Conservation (phyloP, 305 asterid species). For the Caryopteris hybrid region DNA sequence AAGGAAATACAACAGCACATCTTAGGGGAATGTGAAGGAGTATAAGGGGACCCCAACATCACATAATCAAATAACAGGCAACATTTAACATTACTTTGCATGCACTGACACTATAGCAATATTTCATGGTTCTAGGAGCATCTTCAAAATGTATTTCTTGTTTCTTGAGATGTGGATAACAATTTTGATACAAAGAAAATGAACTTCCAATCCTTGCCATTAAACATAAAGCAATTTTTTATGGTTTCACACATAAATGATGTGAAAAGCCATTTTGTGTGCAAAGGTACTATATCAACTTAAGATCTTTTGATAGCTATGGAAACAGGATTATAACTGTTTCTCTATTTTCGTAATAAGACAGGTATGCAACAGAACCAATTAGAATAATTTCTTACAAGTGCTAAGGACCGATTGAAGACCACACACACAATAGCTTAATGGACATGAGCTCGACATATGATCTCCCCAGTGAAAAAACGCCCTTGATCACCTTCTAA, state of each 20-base stretch:
- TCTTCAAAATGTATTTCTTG: not conserved
- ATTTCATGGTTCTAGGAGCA: not conserved
- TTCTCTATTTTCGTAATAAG: not conserved
- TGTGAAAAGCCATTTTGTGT: not conserved
- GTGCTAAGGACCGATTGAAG: not conserved
- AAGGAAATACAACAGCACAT: constrained; percentile 1
- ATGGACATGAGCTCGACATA: not conserved
- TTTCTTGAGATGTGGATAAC: not conserved
- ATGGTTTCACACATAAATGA: not conserved
- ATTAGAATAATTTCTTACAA: not conserved
- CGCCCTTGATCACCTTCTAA: not conserved
- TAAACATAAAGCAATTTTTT: not conserved
- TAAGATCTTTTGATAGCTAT: no score
- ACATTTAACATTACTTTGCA: not conserved
- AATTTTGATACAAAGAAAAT: not conserved
- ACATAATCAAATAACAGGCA: not conserved
- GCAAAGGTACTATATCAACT: not conserved
- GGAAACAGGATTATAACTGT: not conserved
- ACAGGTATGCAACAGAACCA: not conserved
- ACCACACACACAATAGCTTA: not conserved
- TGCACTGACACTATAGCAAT: not conserved
- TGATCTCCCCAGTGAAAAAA: not conserved
- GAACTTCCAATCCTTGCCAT: not conserved
- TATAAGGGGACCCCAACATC: not conserved
- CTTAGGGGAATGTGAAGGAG: not conserved